Conservation (phyloP, 768 basidiomycete species). For the Amanita subjunquillea region DNA sequence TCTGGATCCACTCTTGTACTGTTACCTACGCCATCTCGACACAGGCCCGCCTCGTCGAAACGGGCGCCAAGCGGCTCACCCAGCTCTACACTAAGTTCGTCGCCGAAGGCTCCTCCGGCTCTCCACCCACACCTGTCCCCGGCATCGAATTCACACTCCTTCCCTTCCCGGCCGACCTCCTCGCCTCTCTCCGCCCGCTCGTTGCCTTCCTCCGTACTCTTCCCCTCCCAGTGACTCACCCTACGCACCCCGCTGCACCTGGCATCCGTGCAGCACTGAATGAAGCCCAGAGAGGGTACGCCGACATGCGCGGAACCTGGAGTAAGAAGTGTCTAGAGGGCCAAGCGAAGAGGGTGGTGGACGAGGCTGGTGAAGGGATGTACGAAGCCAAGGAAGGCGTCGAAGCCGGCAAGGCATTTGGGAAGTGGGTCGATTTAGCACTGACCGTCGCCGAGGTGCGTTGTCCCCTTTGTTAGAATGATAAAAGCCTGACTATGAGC, state of each 20-base stretch:
- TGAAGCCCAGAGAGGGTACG: constrained; percentile 76
- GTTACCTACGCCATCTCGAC: not conserved
- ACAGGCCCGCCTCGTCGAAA: constrained; percentile 67
- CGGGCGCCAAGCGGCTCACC: constrained; percentile 72
- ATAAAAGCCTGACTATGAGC: too few relatives aligned
- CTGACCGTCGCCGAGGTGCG: constrained; percentile 46
- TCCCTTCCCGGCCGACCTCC: constrained; percentile 44
- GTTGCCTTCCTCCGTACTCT: constrained; percentile 62
- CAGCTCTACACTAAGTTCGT: constrained; percentile 81
- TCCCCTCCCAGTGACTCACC: constrained; percentile 71
- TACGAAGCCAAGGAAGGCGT: constrained; percentile 62
- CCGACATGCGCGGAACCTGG: constrained; percentile 82
- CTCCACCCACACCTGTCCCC: constrained; percentile 39
- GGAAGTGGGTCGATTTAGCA: constrained; percentile 58
- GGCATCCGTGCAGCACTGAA: constrained; percentile 53
- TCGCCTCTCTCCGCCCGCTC: constrained; percentile 24
- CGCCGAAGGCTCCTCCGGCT: constrained; percentile 73
- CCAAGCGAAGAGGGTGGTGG: constrained; percentile 58
- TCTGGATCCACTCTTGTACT: not conserved
- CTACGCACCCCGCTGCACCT: constrained; percentile 68
- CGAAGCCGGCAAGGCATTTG: constrained; percentile 58
- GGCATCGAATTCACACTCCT: constrained; percentile 43
- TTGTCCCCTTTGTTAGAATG: too few relatives aligned
- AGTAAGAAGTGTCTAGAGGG: constrained; percentile 62
- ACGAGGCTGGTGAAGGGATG: constrained; percentile 14